Conservation (phyloP, 768 basidiomycete genomes). For the Chalciporus piperatus region DNA sequence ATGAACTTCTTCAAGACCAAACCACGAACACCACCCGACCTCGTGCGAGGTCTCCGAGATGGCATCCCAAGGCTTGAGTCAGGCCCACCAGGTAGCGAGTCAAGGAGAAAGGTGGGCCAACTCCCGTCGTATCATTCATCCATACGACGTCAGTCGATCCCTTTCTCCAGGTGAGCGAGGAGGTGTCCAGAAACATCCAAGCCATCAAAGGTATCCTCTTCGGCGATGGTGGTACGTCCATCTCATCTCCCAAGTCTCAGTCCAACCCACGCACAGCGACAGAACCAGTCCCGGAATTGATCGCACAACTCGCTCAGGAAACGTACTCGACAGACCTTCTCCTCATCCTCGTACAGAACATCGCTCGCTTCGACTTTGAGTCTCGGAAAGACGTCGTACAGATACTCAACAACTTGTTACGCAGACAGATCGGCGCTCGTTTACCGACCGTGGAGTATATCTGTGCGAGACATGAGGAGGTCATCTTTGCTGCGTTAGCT, state of each 20-base stretch:
- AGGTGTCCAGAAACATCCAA: constrained; percentile 84
- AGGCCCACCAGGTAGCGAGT: constrained; percentile 71
- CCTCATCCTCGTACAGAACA: constrained; percentile 73
- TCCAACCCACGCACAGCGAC: constrained; percentile 6
- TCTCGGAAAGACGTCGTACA: constrained; percentile 83
- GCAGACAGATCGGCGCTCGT: constrained; percentile 89
- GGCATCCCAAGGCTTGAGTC: constrained; percentile 74
- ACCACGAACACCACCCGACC: constrained; percentile 81
- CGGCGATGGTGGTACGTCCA: constrained; percentile 76
- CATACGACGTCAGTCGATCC: constrained; percentile 2
- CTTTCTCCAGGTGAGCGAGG: constrained; percentile 71
- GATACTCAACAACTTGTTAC: constrained; percentile 84
- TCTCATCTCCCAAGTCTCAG: not conserved
- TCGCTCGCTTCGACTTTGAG: constrained; percentile 92
- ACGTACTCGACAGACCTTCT: constrained; percentile 90
- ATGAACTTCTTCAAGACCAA: constrained; percentile 99
- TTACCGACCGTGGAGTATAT: constrained; percentile 98
- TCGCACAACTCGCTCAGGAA: constrained; percentile 95
- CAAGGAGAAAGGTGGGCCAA: constrained; percentile 68
- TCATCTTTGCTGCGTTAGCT: constrained; percentile 80
- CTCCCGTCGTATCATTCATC: not conserved
- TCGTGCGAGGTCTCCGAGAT: constrained; percentile 79
- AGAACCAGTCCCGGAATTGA: constrained; percentile 85
- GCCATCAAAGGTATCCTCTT: constrained; percentile 86
- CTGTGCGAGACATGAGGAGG: constrained; percentile 66